These are phyloP conservation scores for Phoma sp. DNA, from an alignment of 2,329 filamentous ascomycete species.

Conservation along the genomic window DNA sequence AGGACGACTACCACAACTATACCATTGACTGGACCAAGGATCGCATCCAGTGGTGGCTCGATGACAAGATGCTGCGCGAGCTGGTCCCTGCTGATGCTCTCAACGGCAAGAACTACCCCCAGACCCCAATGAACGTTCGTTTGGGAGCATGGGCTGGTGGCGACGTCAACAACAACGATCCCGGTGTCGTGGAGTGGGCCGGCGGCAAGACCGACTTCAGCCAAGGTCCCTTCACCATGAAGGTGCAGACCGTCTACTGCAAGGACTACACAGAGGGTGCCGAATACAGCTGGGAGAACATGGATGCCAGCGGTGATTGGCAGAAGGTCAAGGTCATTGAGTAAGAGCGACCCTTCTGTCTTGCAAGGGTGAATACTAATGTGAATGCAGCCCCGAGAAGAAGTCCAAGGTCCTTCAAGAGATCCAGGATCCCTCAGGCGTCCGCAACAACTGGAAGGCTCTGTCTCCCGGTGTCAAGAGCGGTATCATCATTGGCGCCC, in stretches of 20 bases:
- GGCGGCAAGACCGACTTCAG: constrained; percentile 72
- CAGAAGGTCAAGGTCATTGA: constrained; percentile 58
- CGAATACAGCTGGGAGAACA: constrained; percentile 68
- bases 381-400: constrained; percentile 16
- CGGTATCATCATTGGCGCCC: constrained; percentile 41
- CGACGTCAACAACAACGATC: constrained; percentile 51
- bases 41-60: constrained; percentile 68
- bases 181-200: constrained; percentile 59
- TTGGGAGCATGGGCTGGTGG: constrained; percentile 72
- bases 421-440: constrained; percentile 44
- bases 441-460: constrained; percentile 43
- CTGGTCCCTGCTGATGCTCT: constrained; percentile 65
- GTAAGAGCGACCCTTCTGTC: constrained; percentile 32
- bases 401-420: constrained; percentile 44
- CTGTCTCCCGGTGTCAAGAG: constrained; percentile 43
- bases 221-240: constrained; percentile 74
- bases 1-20: constrained; percentile 50
- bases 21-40: constrained; percentile 70
- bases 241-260: constrained; percentile 66
- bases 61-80: constrained; percentile 66
- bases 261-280: constrained; percentile 64
- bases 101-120: constrained; percentile 67
- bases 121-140: constrained; percentile 75
- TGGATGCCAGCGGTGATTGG: constrained; percentile 60
- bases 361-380: background rate